Conservation (phyloP, 495 filamentous ascomycete species). For the Penicillium roqueforti region DNA sequence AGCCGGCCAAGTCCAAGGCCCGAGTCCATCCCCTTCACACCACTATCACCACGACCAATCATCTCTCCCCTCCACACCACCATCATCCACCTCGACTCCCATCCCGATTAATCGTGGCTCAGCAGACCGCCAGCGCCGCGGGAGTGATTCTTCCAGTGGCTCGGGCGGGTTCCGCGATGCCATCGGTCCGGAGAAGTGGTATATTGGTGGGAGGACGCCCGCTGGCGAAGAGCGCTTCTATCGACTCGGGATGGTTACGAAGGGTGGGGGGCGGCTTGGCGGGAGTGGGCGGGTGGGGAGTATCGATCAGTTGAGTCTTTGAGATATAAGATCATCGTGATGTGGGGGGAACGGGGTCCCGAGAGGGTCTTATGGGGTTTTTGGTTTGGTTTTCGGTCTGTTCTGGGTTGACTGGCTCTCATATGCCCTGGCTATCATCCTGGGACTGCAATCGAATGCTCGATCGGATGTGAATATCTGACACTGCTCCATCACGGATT, state of each 20-base stretch:
- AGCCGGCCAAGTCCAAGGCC: constrained; percentile 14
- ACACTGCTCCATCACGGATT: neutral
- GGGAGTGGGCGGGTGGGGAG: constrained; percentile 56
- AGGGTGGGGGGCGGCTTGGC: constrained; percentile 46
- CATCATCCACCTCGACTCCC: constrained; percentile 30
- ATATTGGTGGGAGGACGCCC: constrained; percentile 83
- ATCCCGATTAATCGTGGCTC: constrained; percentile 34
- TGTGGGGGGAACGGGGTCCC: neutral
- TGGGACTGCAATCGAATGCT: neutral
- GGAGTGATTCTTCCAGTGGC: constrained; percentile 75
- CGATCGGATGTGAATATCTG: neutral
- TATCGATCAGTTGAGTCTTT: constrained; percentile 61
- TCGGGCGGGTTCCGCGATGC: constrained; percentile 74
- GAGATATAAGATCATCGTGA: constrained; percentile 18
- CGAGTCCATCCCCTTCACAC: constrained; percentile 9
- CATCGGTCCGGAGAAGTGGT: constrained; percentile 76
- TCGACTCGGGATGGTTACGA: constrained; percentile 60
- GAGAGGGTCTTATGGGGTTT: neutral
- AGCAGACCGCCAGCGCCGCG: constrained; percentile 42
- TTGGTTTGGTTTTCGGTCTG: neutral
- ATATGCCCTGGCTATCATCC: neutral
- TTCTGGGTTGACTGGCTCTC: neutral
- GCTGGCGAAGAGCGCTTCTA: constrained; percentile 85
- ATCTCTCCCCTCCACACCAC: constrained; percentile 7
- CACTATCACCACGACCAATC: constrained; percentile 19